Percentiles rank a stretch among this genome's conserved stretches.
Conservation (phyloP, 2,329 filamentous ascomycete genomes). For the Colletotrichum tabaci region DNA sequence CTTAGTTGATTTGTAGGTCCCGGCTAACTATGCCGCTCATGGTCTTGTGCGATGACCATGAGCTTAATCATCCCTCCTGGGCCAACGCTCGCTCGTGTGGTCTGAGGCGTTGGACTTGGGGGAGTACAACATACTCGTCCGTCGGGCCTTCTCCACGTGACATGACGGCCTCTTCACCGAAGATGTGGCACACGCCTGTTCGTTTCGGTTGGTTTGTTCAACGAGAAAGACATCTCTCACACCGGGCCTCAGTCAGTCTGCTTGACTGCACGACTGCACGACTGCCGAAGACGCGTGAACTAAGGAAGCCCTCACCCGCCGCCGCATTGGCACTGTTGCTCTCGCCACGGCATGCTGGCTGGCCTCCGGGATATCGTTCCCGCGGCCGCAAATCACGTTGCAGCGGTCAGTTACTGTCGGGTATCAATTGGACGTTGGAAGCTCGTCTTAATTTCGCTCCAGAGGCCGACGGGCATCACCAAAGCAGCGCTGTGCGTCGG, state of each 20-base stretch:
- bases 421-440: not conserved
- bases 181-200: not conserved
- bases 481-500: not conserved
- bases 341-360: not conserved
- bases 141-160: too few relatives aligned
- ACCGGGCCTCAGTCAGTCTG: not conserved
- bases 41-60: not conserved
- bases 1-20: not conserved
- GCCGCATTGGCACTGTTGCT: not conserved
- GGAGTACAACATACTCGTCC: too few relatives aligned
- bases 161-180: too few relatives aligned
- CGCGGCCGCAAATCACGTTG: not conserved
- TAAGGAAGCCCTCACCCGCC: not conserved
- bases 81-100: not conserved
- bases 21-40: slow-evolving; percentile 25
- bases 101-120: not conserved
- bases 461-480: not conserved
- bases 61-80: slow-evolving; percentile 6
- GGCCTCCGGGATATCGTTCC: not conserved
- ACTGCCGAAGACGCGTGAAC: not conserved
- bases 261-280: too few relatives aligned
- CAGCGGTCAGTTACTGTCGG: not conserved
- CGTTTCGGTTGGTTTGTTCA: not conserved
- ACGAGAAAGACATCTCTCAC: not conserved
- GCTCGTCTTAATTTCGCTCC: too few relatives aligned